Evolutionary conservation across 1,139 yeast species (phyloP), one percentile per base, ranked within the genome.

Genomic region (Geotrichum siamense): DNA sequence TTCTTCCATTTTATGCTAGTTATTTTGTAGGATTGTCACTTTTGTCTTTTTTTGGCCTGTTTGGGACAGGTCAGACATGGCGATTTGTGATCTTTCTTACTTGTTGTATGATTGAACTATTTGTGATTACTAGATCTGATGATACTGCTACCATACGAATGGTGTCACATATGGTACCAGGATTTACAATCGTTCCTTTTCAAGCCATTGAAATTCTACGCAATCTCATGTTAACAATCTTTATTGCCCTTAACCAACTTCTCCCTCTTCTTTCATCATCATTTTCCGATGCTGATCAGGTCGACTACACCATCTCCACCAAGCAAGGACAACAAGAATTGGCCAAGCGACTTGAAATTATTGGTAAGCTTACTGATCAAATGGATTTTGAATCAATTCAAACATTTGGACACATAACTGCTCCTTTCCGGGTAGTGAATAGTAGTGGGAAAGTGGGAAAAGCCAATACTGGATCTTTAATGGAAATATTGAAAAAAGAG

Each of bases 51-150:
- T 40, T 60, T 33, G 54, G 54, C 3, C 30, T 49, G 30, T 54
- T 53, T 13, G 51, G 49, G 17, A 44, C 48, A 1, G 61, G 58
- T 6, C 51, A 52, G 19, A 51, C 49, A 32, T 55, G 63, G 64
- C 48, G 62, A 22, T 53, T 50, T 37, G 52, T 41, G 26, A 46
- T 53, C 8, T 43, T 56, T 19, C 36, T 48, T 3, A 43, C 45
- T 2, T 54, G 55, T 21, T 44, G 52, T 12, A 25, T 51, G 19
- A 33, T 51, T 16, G 62, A 59, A 39, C 28, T 53, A 19, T 43
- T 44, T 15, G 40, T 60, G 19, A 44, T 56, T 29, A 56, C 61
- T 6, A 50, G 55, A 20, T 44, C 55, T 5, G 43, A 46, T 12
- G 35, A 43, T 3, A 43, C 47, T 17, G 43, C 48, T 16, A 21